These are phyloP conservation scores for Alopecurus myosuroides DNA, from an alignment of 176 grass and related monocot genomes.

Conservation along the genomic window DNA sequence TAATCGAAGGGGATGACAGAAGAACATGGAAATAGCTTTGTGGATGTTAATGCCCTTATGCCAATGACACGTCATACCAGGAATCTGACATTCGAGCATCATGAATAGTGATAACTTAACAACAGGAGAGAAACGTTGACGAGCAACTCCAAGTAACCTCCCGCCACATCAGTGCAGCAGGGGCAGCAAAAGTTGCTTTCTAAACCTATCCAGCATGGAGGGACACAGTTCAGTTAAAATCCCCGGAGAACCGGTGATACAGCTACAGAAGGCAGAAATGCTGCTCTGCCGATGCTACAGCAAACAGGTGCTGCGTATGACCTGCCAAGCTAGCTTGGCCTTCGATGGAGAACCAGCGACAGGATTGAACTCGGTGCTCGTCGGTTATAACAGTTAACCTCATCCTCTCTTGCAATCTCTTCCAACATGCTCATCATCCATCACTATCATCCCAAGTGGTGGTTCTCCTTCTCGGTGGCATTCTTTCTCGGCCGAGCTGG, in stretches of 20 bases:
- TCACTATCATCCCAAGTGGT: slow-evolving; percentile 8
- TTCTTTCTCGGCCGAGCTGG: not conserved
- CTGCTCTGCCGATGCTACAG: not conserved
- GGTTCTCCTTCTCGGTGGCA: slow-evolving; percentile 5
- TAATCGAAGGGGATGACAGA: not conserved
- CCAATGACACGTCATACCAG: too few relatives aligned
- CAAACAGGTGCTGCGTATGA: not conserved
- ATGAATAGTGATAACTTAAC: not conserved
- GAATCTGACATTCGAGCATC: not conserved
- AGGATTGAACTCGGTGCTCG: not conserved
- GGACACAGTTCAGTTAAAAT: not conserved
- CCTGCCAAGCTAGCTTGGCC: not conserved
- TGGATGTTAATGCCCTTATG: not conserved
- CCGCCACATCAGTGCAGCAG: slow-evolving; percentile 12
- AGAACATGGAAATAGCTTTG: not conserved
- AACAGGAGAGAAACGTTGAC: slow-evolving; percentile 18
- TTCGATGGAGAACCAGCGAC: not conserved
- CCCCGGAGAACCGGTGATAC: not conserved
- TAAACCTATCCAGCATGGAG: slow-evolving; percentile 20
- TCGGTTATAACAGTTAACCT: slow-evolving; percentile 2
- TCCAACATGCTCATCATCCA: not conserved
- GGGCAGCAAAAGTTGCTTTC: slow-evolving; percentile 30
- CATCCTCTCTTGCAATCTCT: not conserved
- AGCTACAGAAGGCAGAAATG: not conserved
- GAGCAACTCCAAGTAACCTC: slow-evolving; percentile 20